These are phyloP conservation scores for Wickerhamiella brachini DNA, from an alignment of 805 yeast genomes.

Conservation along the genomic window DNA sequence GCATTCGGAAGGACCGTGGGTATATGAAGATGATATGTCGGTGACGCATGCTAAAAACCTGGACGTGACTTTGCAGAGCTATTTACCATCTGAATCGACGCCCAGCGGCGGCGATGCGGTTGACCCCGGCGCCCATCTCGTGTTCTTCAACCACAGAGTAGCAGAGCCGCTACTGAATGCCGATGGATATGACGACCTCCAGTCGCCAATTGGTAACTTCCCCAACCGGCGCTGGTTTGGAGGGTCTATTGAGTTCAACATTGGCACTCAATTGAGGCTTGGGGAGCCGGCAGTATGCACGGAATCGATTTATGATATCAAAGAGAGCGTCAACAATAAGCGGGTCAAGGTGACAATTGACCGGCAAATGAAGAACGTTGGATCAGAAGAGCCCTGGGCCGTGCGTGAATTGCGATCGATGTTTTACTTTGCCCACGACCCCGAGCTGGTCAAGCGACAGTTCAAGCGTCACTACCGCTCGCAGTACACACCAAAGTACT, in stretches of 20 bases:
- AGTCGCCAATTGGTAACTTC: slow-evolving; percentile 39
- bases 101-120: slow-evolving; percentile 11
- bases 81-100: slow-evolving; percentile 14
- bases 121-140: slow-evolving; percentile 45
- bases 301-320: slow-evolving; percentile 34
- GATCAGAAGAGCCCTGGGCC: slow-evolving; percentile 17
- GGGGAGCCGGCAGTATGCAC: slow-evolving; percentile 33
- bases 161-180: slow-evolving; percentile 34
- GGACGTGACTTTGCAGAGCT: slow-evolving; percentile 19
- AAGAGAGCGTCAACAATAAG: slow-evolving; percentile 7
- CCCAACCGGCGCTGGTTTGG: slow-evolving; percentile 67
- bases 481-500: slow-evolving; percentile 8
- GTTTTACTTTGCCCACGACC: slow-evolving; percentile 38
- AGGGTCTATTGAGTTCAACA: slow-evolving; percentile 40
- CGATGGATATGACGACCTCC: slow-evolving; percentile 77
- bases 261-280: slow-evolving; percentile 23
- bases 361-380: slow-evolving; percentile 30
- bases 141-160: slow-evolving; percentile 50
- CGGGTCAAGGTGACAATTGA: slow-evolving; percentile 41
- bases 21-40: slow-evolving; percentile 19
- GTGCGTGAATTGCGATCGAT: slow-evolving; percentile 45
- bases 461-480: slow-evolving; percentile 15
- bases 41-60: slow-evolving; percentile 18
- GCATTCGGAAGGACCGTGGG: slow-evolving; percentile 14
- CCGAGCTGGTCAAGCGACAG: slow-evolving; percentile 12